These are phyloP conservation scores for Candida tetrigidarum DNA, from an alignment of 1,139 yeast species.

Conservation along the genomic window DNA sequence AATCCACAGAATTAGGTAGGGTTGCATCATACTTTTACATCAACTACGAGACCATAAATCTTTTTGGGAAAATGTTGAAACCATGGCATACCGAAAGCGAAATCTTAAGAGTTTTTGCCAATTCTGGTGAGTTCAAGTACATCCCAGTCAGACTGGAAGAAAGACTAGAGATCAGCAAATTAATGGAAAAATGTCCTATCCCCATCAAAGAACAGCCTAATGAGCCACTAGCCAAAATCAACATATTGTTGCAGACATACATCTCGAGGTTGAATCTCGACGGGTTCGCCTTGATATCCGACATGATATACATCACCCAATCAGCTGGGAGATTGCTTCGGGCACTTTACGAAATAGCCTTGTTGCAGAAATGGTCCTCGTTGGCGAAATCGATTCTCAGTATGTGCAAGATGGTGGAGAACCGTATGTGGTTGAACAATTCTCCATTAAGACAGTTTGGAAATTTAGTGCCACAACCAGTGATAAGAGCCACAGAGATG, in stretches of 20 bases:
- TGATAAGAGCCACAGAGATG: slow-evolving; percentile 75
- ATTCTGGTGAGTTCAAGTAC: slow-evolving; percentile 83
- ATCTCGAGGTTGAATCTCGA: slow-evolving; percentile 76
- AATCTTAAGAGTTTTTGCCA: slow-evolving; percentile 72
- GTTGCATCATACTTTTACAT: slow-evolving; percentile 91
- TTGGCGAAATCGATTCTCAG: slow-evolving; percentile 62
- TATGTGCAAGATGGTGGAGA: slow-evolving; percentile 80
- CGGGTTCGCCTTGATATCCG: slow-evolving; percentile 92
- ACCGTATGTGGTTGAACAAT: slow-evolving; percentile 80
- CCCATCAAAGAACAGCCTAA: slow-evolving; percentile 77
- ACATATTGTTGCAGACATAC: slow-evolving; percentile 80
- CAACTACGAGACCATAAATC: slow-evolving; percentile 67
- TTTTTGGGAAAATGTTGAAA: slow-evolving; percentile 62
- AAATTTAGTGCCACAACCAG: slow-evolving; percentile 63
- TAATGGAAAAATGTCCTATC: slow-evolving; percentile 79
- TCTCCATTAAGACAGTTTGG: slow-evolving; percentile 88
- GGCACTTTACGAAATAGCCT: slow-evolving; percentile 81
- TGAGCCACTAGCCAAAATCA: slow-evolving; percentile 81
- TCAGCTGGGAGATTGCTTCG: slow-evolving; percentile 89
- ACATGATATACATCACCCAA: slow-evolving; percentile 92
- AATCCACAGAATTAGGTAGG: slow-evolving; percentile 77
- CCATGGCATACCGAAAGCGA: slow-evolving; percentile 76
- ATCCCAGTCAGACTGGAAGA: slow-evolving; percentile 91
- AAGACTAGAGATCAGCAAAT: slow-evolving; percentile 69
- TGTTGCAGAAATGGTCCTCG: slow-evolving; percentile 74